Base-by-base conservation (phyloP, 2,329 filamentous ascomycete genomes). In the Alternaria gaisen region DNA sequence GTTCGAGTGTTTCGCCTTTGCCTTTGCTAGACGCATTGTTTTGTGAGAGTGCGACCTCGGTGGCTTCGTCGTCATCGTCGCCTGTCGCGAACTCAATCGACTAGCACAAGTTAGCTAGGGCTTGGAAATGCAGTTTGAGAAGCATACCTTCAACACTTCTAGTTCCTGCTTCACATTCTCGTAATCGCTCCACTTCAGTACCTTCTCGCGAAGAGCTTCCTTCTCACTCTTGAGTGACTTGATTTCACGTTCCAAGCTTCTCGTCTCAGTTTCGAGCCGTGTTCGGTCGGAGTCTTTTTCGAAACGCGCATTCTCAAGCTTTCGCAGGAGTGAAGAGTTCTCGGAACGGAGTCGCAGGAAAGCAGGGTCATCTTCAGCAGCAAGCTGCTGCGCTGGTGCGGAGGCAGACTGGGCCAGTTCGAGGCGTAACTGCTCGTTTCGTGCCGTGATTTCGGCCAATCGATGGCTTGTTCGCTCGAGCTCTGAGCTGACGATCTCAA, bases 41-140 rank as follows among this genome's bases (percentile, higher is more conserved):
- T 30, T 73, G 74, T 5, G 72, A 74, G 10, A 75, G 67, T 14
- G 71, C 69, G 47, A 77, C 59, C 28, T 76, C 72, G 4, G 77
- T 78, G 3, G 75, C 68, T 38, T 75, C 73, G 41, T 79, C 81
- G 18, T 96, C 93, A 64, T 85, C 83, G 36, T 94, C 91, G 8
- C 92, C 94, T 0, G 92, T 94, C 2, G 94, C 92, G 72, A 99
- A 97, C 77, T 99, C 95, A 70, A 99, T 97, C 68, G 94, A 97
- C 86, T 87, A 10, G 36, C 18, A 10, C 32, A 12, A 12, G 53
- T 73, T 47, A 75, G 68, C 22, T 51, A 32, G 44, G 10, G 40
- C 30, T 30, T 22, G 12, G 12, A 1, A 3, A 18, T 3, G 9
- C 10, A 5, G 5, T 1, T 14, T 18, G 5, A 2, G 4, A 12